phyloP scores from a whole-genome alignment of 371 early-diverging fungal genomes.

The Mucor irregularis region DNA sequence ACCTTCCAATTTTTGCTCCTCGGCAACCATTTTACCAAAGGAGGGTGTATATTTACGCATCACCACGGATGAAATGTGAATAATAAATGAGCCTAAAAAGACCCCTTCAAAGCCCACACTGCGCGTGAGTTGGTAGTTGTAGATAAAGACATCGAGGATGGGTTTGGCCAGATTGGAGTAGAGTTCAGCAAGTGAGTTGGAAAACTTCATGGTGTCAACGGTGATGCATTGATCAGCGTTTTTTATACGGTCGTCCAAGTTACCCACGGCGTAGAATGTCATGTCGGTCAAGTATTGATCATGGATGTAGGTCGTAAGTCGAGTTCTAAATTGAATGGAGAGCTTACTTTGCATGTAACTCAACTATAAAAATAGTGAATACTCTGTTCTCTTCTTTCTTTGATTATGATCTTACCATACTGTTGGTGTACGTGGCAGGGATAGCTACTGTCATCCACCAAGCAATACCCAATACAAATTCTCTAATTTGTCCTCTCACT shows the following conservation, averaged over 20 bases:
- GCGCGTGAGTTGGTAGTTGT: conserved; percentile 80
- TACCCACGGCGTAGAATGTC: conserved; percentile 84
- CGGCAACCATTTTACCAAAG: conserved; percentile 87
- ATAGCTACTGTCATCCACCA: conserved; percentile 94
- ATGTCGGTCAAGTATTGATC: conserved; percentile 82
- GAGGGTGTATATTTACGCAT: conserved; percentile 84
- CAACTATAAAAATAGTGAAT: conserved; percentile 35
- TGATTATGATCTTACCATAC: conserved; percentile 63
- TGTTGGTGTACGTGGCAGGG: conserved; percentile 96
- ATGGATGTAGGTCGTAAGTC: conserved; percentile 84
- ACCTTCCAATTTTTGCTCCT: conserved; percentile 81
- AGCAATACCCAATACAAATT: conserved; percentile 78
- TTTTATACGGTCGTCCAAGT: conserved; percentile 82
- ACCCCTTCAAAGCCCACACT: conserved; percentile 82
- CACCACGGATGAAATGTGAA: conserved; percentile 70
- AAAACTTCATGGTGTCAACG: conserved; percentile 87
- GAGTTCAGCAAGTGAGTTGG: conserved; percentile 72
- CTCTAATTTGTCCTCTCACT: conserved; percentile 74
- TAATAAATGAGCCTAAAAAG: conserved; percentile 63
- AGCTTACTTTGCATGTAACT: conserved; percentile 86
- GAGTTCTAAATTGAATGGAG: conserved; percentile 82
- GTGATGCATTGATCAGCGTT: conserved; percentile 92
- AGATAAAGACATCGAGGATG: conserved; percentile 83
- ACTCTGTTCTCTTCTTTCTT: conserved; percentile 33
- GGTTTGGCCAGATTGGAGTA: conserved; percentile 90